A percentile compares a stretch with the other conserved stretches of the same genome.
Conservation (phyloP, 768 basidiomycete genomes). For the Lyophyllum decastes region DNA sequence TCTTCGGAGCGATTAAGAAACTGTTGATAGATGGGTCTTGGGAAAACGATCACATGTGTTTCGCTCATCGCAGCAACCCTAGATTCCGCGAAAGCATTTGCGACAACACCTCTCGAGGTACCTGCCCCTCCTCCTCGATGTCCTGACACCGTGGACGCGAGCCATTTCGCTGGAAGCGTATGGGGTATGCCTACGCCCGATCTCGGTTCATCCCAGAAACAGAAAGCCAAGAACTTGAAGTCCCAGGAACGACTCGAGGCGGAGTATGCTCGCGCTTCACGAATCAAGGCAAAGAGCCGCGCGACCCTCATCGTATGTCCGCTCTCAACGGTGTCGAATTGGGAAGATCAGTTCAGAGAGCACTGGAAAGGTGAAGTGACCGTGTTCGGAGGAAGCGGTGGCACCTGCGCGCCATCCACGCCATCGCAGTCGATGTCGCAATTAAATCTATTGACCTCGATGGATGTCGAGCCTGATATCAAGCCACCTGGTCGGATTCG, state of each 20-base stretch:
- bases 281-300: slow-evolving; percentile 81
- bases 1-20: slow-evolving; percentile 8
- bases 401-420: slow-evolving; percentile 35
- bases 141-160: slow-evolving; percentile 35
- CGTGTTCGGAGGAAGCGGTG: slow-evolving; percentile 78
- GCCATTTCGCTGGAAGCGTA: slow-evolving; percentile 77
- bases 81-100: slow-evolving; percentile 65
- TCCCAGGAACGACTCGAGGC: slow-evolving; percentile 72
- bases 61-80: slow-evolving; percentile 91
- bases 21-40: slow-evolving; percentile 84
- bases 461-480: slow-evolving; percentile 29
- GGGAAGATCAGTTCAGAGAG: slow-evolving; percentile 98
- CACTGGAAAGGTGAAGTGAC: slow-evolving; percentile 91
- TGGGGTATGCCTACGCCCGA: slow-evolving; percentile 78
- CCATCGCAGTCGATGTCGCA: slow-evolving; percentile 36
- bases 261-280: slow-evolving; percentile 65
- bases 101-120: slow-evolving; percentile 50
- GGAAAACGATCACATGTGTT: slow-evolving; percentile 95
- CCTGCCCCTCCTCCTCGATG: slow-evolving; percentile 35
- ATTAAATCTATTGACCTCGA: slow-evolving; percentile 31
- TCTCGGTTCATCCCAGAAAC: slow-evolving; percentile 43
- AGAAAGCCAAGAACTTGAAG: slow-evolving; percentile 66
- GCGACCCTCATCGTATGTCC: slow-evolving; percentile 98
- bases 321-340: slow-evolving; percentile 94
- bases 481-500: slow-evolving; percentile 38